Percentiles rank a stretch among this genome's conserved stretches.
These are phyloP conservation scores for Bryoglossum gracile DNA, from an alignment of 495 filamentous ascomycete species.

Conservation along the genomic window DNA sequence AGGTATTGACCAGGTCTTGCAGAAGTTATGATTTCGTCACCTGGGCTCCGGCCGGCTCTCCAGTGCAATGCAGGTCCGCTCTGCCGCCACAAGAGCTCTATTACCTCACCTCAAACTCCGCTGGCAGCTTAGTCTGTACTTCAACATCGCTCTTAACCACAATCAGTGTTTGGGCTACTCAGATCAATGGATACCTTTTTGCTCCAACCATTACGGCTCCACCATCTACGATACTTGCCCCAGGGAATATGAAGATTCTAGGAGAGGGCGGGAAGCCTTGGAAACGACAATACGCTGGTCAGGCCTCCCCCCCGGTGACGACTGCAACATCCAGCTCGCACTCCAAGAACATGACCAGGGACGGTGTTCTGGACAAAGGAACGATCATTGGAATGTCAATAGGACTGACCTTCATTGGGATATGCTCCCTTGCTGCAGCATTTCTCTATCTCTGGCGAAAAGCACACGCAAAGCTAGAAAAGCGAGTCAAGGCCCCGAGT, in stretches of 20 bases:
- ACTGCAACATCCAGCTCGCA: not conserved
- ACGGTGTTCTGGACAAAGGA: not conserved
- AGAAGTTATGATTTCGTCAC: slow-evolving; percentile 3
- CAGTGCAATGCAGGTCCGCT: not conserved
- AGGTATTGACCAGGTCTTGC: slow-evolving; percentile 1
- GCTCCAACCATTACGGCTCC: not conserved
- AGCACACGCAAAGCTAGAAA: not conserved
- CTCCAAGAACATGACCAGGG: not conserved
- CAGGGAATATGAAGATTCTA: too few species aligned
- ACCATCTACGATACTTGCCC: not conserved
- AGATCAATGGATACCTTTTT: slow-evolving; percentile 25
- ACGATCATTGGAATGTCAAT: slow-evolving; percentile 2
- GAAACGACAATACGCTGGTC: too few species aligned
- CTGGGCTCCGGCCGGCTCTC: not conserved
- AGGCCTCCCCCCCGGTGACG: too few species aligned
- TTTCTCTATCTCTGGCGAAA: not conserved
- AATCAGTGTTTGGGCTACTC: slow-evolving; percentile 8
- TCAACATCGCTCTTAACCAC: not conserved
- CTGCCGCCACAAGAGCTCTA: not conserved
- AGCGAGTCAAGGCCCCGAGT: not conserved
- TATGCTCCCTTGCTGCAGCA: not conserved
- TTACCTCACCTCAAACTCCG: not conserved
- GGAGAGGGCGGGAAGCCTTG: too few species aligned
- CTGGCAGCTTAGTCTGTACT: not conserved
- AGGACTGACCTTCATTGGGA: not conserved